Percentiles rank a stretch among this genome's conserved stretches.
phyloP scores from a whole-genome alignment of 768 basidiomycete genomes.

The Sporobolomyces pararoseus region DNA sequence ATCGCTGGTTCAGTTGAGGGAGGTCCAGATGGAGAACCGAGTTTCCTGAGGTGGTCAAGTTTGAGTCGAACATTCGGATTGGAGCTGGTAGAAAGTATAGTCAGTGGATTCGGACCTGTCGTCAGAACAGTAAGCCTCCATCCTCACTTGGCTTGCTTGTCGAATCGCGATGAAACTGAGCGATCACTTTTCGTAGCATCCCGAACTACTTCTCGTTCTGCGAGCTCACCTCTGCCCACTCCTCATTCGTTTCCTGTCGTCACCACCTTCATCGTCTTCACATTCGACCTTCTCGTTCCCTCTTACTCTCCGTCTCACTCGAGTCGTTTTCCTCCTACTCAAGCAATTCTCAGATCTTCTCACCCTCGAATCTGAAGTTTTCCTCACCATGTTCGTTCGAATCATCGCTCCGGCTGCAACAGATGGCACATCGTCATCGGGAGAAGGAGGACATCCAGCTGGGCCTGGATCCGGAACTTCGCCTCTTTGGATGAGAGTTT shows the following conservation, averaged over 20 bases:
- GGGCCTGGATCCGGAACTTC: constrained; percentile 44
- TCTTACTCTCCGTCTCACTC: constrained; percentile 75
- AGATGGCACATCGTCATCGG: constrained; percentile 30
- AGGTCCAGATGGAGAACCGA: constrained; percentile 59
- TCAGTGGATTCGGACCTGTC: constrained; percentile 84
- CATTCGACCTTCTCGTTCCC: constrained; percentile 50
- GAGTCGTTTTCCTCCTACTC: constrained; percentile 86
- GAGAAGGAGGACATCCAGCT: constrained; percentile 45
- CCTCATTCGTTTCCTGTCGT: constrained; percentile 73
- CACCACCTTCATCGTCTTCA: constrained; percentile 11
- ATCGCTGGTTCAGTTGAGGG: constrained; percentile 57
- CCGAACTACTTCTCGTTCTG: constrained; percentile 78
- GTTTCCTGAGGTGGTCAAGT: constrained; percentile 73
- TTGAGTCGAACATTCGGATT: constrained; percentile 90
- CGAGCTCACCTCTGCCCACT: constrained; percentile 85
- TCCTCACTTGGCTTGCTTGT: not conserved
- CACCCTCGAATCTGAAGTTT: constrained; percentile 76
- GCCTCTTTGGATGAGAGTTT: constrained; percentile 81
- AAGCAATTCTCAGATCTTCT: constrained; percentile 84
- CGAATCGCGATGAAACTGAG: not conserved
- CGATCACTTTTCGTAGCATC: constrained; percentile 57
- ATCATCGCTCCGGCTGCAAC: constrained; percentile 49
- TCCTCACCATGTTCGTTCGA: constrained; percentile 60
- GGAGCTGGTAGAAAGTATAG: constrained; percentile 93
- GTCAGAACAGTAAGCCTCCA: constrained; percentile 64